Evolutionary conservation across 768 basidiomycete species (phyloP).

Genomic region (Agaricus subrufescens): DNA sequence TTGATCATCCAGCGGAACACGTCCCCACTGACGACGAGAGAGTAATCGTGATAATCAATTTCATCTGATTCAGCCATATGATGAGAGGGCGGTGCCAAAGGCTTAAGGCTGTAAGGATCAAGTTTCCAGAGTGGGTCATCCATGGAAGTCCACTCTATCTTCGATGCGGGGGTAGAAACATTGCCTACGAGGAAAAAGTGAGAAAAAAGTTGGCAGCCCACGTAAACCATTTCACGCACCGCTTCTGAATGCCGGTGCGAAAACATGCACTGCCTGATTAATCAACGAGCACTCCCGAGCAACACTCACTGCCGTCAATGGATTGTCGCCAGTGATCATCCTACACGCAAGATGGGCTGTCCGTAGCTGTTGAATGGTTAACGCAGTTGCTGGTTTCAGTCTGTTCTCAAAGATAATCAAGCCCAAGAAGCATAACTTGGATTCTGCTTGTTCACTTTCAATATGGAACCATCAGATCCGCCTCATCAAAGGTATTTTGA

Average conservation of each 20-base stretch:
- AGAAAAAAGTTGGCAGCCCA: neutral
- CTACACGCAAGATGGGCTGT: constrained; percentile 88
- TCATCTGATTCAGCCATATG: constrained; percentile 69
- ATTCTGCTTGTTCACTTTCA: constrained; percentile 89
- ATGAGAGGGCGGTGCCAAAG: constrained; percentile 64
- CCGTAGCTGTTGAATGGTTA: constrained; percentile 85
- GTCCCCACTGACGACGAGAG: constrained; percentile 89
- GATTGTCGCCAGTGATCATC: constrained; percentile 99
- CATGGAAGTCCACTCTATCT: constrained; percentile 86
- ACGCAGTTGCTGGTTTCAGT: constrained; percentile 86
- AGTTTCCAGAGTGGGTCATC: constrained; percentile 84
- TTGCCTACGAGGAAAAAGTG: constrained; percentile 39
- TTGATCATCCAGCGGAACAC: constrained; percentile 99
- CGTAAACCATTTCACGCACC: constrained; percentile 41
- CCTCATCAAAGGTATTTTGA: neutral
- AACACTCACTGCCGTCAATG: constrained; percentile 94
- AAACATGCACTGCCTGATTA: constrained; percentile 85
- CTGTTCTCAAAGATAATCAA: constrained; percentile 98
- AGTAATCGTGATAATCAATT: constrained; percentile 79
- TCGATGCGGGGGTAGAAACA: constrained; percentile 46
- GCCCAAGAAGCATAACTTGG: constrained; percentile 84
- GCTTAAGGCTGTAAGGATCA: constrained; percentile 86
- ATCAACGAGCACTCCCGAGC: constrained; percentile 91
- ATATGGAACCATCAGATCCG: constrained; percentile 5
- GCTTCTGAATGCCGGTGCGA: constrained; percentile 71